phyloP scores from a whole-genome alignment of 2,329 filamentous ascomycete genomes.

The Xylariaceae sp. region DNA sequence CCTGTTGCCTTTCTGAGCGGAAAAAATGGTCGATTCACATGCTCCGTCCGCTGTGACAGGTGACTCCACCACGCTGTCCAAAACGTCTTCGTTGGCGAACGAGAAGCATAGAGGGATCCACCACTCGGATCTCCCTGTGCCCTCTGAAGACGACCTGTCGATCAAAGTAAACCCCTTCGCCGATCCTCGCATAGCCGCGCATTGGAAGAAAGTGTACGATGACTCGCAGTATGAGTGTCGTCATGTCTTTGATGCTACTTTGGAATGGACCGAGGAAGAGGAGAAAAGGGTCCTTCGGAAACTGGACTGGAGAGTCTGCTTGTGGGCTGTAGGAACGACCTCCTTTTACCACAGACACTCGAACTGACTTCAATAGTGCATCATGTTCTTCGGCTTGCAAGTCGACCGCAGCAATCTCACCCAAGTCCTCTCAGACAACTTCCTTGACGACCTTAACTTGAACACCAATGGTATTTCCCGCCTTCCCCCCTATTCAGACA shows the following conservation, averaged over 20 bases:
- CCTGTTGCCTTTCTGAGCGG: neutral
- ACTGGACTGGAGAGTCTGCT: constrained; percentile 36
- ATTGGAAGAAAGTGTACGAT: constrained; percentile 35
- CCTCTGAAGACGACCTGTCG: constrained; percentile 13
- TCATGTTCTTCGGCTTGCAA: constrained; percentile 59
- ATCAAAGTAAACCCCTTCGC: constrained; percentile 17
- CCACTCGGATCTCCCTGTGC: neutral
- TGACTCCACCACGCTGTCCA: constrained; percentile 5
- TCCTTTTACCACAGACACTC: neutral
- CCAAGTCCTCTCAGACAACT: constrained; percentile 56
- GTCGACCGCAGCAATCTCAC: constrained; percentile 55
- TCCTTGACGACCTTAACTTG: constrained; percentile 49
- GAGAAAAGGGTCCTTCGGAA: constrained; percentile 50
- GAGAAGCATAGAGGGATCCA: constrained; percentile 8
- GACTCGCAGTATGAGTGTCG: constrained; percentile 45
- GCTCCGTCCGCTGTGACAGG: constrained; percentile 6
- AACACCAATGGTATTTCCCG: constrained; percentile 39
- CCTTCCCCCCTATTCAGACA: constrained; percentile 20
- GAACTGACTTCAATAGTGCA: constrained; percentile 32
- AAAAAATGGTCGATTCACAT: constrained; percentile 14
- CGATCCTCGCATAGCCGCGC: constrained; percentile 23
- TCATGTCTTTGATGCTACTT: constrained; percentile 50
- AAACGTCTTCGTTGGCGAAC: constrained; percentile 7
- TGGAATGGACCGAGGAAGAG: constrained; percentile 48
- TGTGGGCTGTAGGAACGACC: constrained; percentile 34